Base-by-base conservation (phyloP, 768 basidiomycete species). In the Agrocybe chaxingu region DNA sequence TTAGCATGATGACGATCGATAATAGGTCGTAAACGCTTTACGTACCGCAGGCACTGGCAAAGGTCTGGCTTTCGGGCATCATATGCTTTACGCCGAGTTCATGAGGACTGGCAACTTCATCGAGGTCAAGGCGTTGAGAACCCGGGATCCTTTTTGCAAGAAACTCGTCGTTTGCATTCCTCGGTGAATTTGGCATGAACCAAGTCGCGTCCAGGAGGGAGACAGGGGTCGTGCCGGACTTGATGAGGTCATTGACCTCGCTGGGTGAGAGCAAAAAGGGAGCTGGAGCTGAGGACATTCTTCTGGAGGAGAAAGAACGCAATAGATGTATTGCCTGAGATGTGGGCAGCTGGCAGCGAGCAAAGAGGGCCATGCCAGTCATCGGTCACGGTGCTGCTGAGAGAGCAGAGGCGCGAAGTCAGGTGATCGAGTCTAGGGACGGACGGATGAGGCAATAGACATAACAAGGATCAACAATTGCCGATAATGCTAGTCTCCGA, bases 181-280 rank as follows among this genome's bases (percentile, higher is more conserved):
- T 81, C 1, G 84, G 74, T 32, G 86, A 79, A 66, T 85, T 89
- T 45, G 95, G 96, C 96, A 98, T 97, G 66, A 90, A 87, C 96
- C 95, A 98, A 44, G 82, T 85, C 18, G 85, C 83, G 62, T 98
- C 96, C 32, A 86, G 73, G 56, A 87, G 66, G 7, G 70, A 66
- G 31, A 82, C 66, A 18, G 64, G 54, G 42, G 68, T 51, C 7
- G 70, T 55, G 24, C 58, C 62, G 2, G 69, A 61, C 29, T 73
- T 61, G 8, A 64, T 53, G 29, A 68, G 65, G 39, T 73, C 69
- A 29, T 65, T 70, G 37, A 80, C 70, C 55, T 78, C 69, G 12
- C 67, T 56, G 0, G 87, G 84, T 2, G 78, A 75, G 45, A 87
- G 60, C 16, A 85, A 58, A 12, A 84, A 68, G 2, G 83, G 81